Evolutionary conservation across 2,329 filamentous ascomycete genomes (phyloP), one percentile per base, ranked within the genome.

Genomic region (Penicillium sp.): DNA sequence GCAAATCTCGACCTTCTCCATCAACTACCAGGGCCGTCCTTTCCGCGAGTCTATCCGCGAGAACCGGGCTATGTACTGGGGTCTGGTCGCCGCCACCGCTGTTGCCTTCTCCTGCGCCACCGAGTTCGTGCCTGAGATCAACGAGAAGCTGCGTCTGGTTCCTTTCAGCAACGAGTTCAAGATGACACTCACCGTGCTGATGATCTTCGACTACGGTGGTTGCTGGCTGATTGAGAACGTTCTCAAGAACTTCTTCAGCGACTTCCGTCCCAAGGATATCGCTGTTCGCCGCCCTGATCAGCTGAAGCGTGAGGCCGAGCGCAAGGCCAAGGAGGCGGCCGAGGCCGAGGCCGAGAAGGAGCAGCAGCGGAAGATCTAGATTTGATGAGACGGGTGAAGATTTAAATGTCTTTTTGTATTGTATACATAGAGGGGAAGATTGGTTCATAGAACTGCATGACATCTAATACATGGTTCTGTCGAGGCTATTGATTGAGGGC

Each of bases 1-100:
- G 79, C 95, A 99, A 79, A 97, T 99, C 75, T 97, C 93, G 26
- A 99, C 95, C 3, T 99, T 99, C 73, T 93, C 95, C 64, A 97
- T 99, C 84, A 99, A 99, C 84, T 99, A 99, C 83, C 95, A 99
- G 80, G 95, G 95, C 62, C 91, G 95, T 10, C 95, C 95, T 13
- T 99, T 99, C 90, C 91, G 95, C 63, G 95, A 99, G 81, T 91
- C 91, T 24, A 92, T 99, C 68, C 89, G 91, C 5, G 95, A 97
- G 81, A 99, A 99, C 84, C 91, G 89, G 78, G 93, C 92, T 76
- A 99, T 99, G 95, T 99, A 95, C 83, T 99, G 91, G 84, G 95
- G 95, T 62, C 92, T 99, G 59, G 82, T 99, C 44, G 90, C 91
- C 67, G 94, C 97, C 17, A 92, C 92, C 0, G 92, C 84, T 45